Conservation (phyloP, 345 rosid genomes). For the Passiflora organensis region DNA sequence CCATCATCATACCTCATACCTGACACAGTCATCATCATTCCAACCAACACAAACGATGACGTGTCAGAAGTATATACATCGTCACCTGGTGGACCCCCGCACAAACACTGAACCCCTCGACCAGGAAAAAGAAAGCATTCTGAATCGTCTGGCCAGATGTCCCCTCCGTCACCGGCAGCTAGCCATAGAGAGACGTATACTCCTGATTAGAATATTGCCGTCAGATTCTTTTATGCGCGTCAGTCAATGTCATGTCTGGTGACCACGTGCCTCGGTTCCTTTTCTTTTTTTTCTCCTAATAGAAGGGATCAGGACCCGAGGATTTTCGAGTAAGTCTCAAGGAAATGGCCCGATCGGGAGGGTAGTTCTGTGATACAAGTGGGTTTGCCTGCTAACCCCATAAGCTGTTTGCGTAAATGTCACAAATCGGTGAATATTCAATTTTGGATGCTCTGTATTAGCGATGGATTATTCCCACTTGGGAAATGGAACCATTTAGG, state of each 20-base stretch:
- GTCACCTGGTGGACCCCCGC: background rate
- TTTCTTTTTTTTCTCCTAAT: too few species aligned
- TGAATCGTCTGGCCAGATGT: slow-evolving; percentile 36
- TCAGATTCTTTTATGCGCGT: slow-evolving; percentile 15
- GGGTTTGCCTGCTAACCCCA: too few species aligned
- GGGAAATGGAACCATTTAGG: slow-evolving; percentile 10
- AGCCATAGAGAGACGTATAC: background rate
- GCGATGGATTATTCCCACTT: background rate
- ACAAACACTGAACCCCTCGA: too few species aligned
- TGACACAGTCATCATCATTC: slow-evolving; percentile 28
- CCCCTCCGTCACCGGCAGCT: slow-evolving; percentile 36
- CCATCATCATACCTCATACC: slow-evolving; percentile 30
- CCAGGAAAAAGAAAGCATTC: too few species aligned
- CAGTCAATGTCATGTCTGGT: slow-evolving; percentile 10
- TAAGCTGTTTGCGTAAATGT: too few species aligned
- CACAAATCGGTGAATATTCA: too few species aligned
- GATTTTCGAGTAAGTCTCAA: too few species aligned
- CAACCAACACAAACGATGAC: slow-evolving; percentile 19
- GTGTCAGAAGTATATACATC: slow-evolving; percentile 22
- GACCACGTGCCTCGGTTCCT: slow-evolving; percentile 22
- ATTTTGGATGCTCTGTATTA: too few species aligned
- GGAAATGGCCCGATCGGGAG: too few species aligned
- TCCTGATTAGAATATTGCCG: too few species aligned
- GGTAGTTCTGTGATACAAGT: too few species aligned
- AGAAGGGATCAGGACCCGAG: too few species aligned